A percentile compares a stretch with the other conserved stretches of the same genome.
phyloP scores from a whole-genome alignment of 805 yeast species.

The Phaffomyces opuntiae region DNA sequence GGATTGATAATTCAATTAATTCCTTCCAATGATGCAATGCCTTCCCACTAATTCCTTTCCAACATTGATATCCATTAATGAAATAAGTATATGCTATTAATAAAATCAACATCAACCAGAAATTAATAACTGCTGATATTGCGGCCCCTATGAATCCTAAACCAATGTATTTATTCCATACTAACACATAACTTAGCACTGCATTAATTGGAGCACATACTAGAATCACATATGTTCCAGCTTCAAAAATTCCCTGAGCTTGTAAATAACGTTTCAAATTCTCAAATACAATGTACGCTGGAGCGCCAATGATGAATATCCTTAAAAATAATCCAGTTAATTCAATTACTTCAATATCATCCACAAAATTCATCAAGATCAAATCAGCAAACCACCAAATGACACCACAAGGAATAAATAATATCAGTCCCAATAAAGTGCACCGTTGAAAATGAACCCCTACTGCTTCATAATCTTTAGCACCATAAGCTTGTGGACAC shows the following conservation, averaged over 20 bases:
- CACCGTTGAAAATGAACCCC: slow-evolving; percentile 74
- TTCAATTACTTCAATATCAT: slow-evolving; percentile 44
- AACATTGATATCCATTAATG: slow-evolving; percentile 55
- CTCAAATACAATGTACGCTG: slow-evolving; percentile 74
- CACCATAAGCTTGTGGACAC: slow-evolving; percentile 83
- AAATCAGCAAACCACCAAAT: slow-evolving; percentile 58
- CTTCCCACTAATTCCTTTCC: slow-evolving; percentile 36
- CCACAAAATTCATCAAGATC: slow-evolving; percentile 36
- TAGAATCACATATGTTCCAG: slow-evolving; percentile 62
- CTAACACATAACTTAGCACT: slow-evolving; percentile 59
- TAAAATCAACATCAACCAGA: slow-evolving; percentile 52
- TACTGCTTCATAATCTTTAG: slow-evolving; percentile 60
- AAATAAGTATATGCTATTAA: slow-evolving; percentile 23
- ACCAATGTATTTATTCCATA: slow-evolving; percentile 59
- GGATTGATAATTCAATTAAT: slow-evolving; percentile 50
- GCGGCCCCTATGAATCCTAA: slow-evolving; percentile 82
- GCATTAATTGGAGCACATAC: slow-evolving; percentile 69
- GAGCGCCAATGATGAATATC: slow-evolving; percentile 59
- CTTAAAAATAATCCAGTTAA: slow-evolving; percentile 47
- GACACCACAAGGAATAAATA: slow-evolving; percentile 40
- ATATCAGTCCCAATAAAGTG: slow-evolving; percentile 38
- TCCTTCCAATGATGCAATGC: slow-evolving; percentile 47
- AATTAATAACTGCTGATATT: slow-evolving; percentile 61
- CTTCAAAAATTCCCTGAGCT: slow-evolving; percentile 82
- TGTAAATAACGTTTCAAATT: slow-evolving; percentile 78